Conservation (phyloP, 768 basidiomycete species). For the Inosperma sp. region DNA sequence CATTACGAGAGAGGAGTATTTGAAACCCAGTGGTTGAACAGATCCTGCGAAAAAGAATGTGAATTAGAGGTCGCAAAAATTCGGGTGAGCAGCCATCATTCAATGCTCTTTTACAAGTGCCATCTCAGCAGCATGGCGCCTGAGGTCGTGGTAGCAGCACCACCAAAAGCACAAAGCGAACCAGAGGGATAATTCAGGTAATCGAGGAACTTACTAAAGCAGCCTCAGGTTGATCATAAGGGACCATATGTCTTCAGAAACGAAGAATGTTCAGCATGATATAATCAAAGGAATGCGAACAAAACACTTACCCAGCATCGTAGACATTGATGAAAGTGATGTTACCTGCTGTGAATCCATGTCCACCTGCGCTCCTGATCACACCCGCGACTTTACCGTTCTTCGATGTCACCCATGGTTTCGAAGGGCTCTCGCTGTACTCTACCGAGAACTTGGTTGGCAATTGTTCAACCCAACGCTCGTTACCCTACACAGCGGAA, state of each 20-base stretch:
- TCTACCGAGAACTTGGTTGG: conserved; percentile 59
- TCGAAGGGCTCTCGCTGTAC: conserved; percentile 49
- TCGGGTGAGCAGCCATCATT: neutral
- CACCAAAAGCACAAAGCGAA: no score
- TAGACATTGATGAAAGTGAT: conserved; percentile 74
- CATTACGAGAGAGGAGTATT: conserved; percentile 38
- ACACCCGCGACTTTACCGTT: conserved; percentile 59
- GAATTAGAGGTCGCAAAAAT: neutral
- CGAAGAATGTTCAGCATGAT: conserved; percentile 1
- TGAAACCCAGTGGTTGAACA: conserved; percentile 48
- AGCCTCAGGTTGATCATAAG: conserved; percentile 81
- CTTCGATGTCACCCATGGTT: conserved; percentile 49
- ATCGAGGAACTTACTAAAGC: conserved; percentile 49
- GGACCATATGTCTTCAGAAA: conserved; percentile 70
- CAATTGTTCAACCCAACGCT: conserved; percentile 67
- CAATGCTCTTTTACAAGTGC: no score
- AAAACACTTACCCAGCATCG: conserved; percentile 77
- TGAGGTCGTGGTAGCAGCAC: no score
- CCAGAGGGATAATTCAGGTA: neutral
- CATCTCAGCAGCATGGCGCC: no score
- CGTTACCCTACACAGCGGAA: conserved; percentile 56
- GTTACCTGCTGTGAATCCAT: conserved; percentile 66
- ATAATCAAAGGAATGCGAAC: neutral
- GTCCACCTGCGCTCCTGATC: conserved; percentile 65
- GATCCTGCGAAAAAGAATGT: conserved; percentile 3